Conservation (phyloP, 768 basidiomycete species). For the Macrocybe gigantea region DNA sequence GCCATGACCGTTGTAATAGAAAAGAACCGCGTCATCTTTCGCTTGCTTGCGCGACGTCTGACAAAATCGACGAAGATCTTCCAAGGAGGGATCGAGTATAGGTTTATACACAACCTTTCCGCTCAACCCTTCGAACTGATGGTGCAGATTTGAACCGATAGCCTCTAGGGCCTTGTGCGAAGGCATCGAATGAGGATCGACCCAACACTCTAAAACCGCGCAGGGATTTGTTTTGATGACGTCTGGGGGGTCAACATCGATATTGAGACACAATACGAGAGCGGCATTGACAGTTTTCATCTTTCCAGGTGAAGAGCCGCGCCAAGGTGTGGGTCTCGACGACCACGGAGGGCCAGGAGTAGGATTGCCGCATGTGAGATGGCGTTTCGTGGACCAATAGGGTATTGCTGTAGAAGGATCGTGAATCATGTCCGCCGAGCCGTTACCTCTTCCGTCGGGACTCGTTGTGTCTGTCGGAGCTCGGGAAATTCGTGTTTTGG, state of each 20-base stretch:
- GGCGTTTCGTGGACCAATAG: conserved; percentile 85
- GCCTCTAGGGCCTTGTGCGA: conserved; percentile 91
- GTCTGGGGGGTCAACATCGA: conserved; percentile 97
- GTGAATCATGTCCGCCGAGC: conserved; percentile 40
- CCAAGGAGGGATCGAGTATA: conserved; percentile 90
- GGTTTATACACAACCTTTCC: conserved; percentile 93
- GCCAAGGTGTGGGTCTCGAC: conserved; percentile 70
- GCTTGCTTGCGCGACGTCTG: conserved; percentile 78
- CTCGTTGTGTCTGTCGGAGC: conserved; percentile 22
- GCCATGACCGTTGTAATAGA: conserved; percentile 98
- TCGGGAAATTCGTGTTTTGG: conserved; percentile 22
- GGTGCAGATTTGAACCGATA: conserved; percentile 87
- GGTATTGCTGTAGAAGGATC: conserved; percentile 61
- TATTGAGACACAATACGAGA: conserved; percentile 89
- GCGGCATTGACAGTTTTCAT: conserved; percentile 89
- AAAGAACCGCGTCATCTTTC: conserved; percentile 89
- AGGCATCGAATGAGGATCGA: conserved; percentile 90
- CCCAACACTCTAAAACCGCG: conserved; percentile 94
- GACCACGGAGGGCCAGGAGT: conserved; percentile 64
- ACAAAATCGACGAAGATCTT: conserved; percentile 88
- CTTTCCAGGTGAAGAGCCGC: conserved; percentile 73
- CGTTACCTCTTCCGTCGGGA: conserved; percentile 30
- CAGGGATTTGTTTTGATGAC: conserved; percentile 96
- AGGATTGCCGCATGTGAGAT: conserved; percentile 86
- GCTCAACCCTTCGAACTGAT: conserved; percentile 94